These are phyloP conservation scores for Persicaria maculosa DNA, from an alignment of 148 eudicot genomes.

Conservation along the genomic window DNA sequence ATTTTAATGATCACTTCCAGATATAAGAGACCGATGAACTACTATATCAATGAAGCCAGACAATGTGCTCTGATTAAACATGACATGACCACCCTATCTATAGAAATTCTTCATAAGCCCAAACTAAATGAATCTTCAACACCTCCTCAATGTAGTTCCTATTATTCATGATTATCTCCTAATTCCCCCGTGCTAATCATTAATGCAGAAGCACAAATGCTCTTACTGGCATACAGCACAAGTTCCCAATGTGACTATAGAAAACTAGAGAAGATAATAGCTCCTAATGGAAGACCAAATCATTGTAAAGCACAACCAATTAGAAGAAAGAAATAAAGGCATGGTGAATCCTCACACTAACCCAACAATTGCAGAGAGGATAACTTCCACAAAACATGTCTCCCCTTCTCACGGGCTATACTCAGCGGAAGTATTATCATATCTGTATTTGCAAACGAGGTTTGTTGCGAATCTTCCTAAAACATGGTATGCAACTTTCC, in stretches of 20 bases:
- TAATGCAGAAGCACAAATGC: neutral
- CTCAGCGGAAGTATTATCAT: neutral
- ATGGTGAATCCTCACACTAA: neutral
- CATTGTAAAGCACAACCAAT: neutral
- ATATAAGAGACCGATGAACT: neutral
- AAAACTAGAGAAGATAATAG: neutral
- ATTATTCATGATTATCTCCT: neutral
- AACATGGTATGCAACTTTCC: neutral
- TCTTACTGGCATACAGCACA: neutral
- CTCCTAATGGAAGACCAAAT: neutral
- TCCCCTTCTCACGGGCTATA: neutral
- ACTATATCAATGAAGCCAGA: neutral
- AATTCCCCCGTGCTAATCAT: neutral
- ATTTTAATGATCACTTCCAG: neutral
- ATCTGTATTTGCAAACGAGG: neutral
- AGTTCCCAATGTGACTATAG: neutral
- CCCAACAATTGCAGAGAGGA: neutral
- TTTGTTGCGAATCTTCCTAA: neutral
- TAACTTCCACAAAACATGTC: neutral
- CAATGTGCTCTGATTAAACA: neutral
- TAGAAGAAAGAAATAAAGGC: neutral
- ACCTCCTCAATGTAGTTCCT: neutral
- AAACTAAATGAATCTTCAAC: neutral
- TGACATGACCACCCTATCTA: neutral
- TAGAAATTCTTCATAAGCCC: neutral